Percentiles rank a stretch among this genome's conserved stretches.
These are phyloP conservation scores for Eutrema japonicum DNA, from an alignment of 345 rosid species.

Conservation along the genomic window DNA sequence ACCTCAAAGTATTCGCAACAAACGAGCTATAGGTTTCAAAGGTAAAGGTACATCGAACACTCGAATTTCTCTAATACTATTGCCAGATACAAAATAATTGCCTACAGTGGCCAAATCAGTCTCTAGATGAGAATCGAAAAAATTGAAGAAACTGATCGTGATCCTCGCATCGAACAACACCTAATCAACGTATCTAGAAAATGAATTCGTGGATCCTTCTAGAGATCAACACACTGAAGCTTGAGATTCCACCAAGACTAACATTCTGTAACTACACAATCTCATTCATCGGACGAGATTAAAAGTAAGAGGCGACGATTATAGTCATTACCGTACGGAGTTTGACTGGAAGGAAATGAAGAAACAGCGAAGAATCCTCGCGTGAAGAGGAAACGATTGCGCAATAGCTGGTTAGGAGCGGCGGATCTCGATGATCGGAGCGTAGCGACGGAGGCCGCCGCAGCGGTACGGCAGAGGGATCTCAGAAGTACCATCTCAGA, in stretches of 20 bases:
- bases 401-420: conserved; percentile 5
- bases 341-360: conserved; percentile 35
- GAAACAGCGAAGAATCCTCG: conserved; percentile 44
- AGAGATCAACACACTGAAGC: conserved; percentile 13
- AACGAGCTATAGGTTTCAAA: not conserved
- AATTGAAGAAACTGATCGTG: not conserved
- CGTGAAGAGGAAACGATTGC: conserved; percentile 6
- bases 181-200: conserved; percentile 6
- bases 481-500: conserved; percentile 41
- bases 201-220: not conserved
- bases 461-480: conserved; percentile 45
- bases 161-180: not conserved
- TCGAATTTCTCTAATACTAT: not conserved
- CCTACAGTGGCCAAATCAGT: not conserved
- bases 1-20: conserved; percentile 17
- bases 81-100: not conserved
- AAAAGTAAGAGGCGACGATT: not conserved
- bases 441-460: conserved; percentile 38
- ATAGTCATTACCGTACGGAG: conserved; percentile 35
- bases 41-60: not conserved
- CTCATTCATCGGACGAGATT: not conserved
- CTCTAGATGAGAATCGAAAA: conserved; percentile 4
- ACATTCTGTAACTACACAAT: not conserved
- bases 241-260: conserved; percentile 7
- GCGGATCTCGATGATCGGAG: conserved; percentile 38